Evolutionary conservation across 176 grass and related monocot species (phyloP).

Genomic region (Puccinellia tenuiflora): DNA sequence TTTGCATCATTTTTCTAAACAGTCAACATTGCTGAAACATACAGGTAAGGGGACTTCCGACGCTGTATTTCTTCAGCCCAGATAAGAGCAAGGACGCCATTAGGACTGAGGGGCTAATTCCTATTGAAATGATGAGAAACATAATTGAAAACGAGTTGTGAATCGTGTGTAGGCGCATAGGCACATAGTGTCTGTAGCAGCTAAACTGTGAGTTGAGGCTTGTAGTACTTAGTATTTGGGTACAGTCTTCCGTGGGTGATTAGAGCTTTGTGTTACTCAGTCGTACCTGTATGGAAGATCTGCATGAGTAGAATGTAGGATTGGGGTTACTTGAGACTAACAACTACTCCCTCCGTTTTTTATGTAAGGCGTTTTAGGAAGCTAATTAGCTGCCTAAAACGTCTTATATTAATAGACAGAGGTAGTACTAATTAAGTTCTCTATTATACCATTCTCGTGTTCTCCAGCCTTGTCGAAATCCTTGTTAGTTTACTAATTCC

Average conservation of each 20-base stretch:
- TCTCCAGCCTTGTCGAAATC: neutral
- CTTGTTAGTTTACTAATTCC: neutral
- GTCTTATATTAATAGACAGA: too few relatives aligned
- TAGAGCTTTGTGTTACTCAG: neutral
- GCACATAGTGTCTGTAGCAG: neutral
- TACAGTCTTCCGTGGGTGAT: neutral
- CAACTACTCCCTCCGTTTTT: neutral
- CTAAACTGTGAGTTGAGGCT: neutral
- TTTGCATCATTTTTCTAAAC: neutral
- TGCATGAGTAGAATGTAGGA: neutral
- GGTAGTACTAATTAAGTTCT: neutral
- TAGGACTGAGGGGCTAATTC: neutral
- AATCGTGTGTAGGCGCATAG: neutral
- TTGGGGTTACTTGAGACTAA: neutral
- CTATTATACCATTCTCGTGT: neutral
- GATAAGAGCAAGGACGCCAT: neutral
- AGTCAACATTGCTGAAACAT: constrained; percentile 1
- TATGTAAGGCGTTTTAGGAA: too few relatives aligned
- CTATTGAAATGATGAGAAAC: neutral
- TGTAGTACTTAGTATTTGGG: neutral
- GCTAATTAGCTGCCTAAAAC: too few relatives aligned
- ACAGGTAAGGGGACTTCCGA: constrained; percentile 70
- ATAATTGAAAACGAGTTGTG: constrained; percentile 83
- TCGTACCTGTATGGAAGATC: neutral
- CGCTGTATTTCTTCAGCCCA: constrained; percentile 44